Percentiles rank a stretch among this genome's conserved stretches.
These are phyloP conservation scores for Funneliformis geosporum DNA, from an alignment of 192 early-diverging fungal genomes.

Conservation along the genomic window DNA sequence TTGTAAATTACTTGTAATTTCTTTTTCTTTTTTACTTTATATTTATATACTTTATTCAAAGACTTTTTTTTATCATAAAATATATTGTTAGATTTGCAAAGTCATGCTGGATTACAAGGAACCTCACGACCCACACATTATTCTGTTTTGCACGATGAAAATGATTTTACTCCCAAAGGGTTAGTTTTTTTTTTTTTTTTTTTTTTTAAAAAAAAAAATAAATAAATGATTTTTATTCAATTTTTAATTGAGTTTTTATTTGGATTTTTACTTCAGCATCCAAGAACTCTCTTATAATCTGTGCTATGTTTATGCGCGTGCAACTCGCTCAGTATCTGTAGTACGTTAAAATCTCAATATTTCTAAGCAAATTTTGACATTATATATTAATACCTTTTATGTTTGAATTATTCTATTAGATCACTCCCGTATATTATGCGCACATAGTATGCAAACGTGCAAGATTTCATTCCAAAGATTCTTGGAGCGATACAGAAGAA, in stretches of 20 bases:
- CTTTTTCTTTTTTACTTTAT: background rate
- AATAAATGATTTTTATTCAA: background rate
- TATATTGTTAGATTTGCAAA: constrained; percentile 60
- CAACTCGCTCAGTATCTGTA: too few species aligned
- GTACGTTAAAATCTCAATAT: too few species aligned
- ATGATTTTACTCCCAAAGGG: constrained; percentile 70
- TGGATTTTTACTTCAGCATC: too few species aligned
- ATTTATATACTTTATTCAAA: too few species aligned
- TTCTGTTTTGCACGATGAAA: constrained; percentile 89
- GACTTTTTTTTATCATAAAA: background rate
- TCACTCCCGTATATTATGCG: constrained; percentile 92
- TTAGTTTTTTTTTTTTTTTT: background rate
- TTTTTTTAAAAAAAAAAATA: too few species aligned
- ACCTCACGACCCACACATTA: constrained; percentile 94
- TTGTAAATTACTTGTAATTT: constrained; percentile 41
- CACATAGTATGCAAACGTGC: constrained; percentile 86
- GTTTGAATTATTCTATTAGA: background rate
- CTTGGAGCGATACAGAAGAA: constrained; percentile 45
- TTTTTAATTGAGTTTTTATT: background rate
- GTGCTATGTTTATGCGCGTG: too few species aligned
- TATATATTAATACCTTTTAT: too few species aligned
- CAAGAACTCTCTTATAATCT: too few species aligned
- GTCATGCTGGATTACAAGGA: constrained; percentile 90
- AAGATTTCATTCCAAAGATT: constrained; percentile 77
- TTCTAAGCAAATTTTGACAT: background rate